Percentiles rank a stretch among this genome's conserved stretches.
These are phyloP conservation scores for Diplocarpon mali DNA, from an alignment of 2,329 filamentous ascomycete genomes.

Conservation along the genomic window DNA sequence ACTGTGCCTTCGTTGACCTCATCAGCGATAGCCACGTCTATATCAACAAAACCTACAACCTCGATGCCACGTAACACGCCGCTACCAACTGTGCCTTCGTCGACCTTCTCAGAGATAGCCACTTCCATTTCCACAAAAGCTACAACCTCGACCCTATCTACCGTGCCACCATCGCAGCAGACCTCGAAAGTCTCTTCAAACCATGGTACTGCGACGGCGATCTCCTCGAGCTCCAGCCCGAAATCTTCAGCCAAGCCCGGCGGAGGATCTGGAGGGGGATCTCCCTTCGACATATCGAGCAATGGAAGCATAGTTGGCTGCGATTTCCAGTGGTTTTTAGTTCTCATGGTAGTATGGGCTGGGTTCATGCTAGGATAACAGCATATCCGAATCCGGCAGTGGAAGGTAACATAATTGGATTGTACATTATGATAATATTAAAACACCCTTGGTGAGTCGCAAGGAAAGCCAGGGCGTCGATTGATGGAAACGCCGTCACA, in stretches of 20 bases:
- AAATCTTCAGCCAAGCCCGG: slow-evolving; percentile 3
- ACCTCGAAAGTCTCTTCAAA: slow-evolving; percentile 1
- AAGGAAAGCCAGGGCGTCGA: no score
- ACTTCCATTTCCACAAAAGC: slow-evolving; percentile 3
- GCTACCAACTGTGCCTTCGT: slow-evolving; percentile 1
- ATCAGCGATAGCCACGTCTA: slow-evolving; percentile 1
- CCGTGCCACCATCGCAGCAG: neutral
- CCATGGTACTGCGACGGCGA: neutral
- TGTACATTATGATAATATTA: no score
- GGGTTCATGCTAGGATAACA: slow-evolving; percentile 12
- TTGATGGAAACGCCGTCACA: no score
- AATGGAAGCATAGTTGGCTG: slow-evolving; percentile 5
- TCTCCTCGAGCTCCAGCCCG: slow-evolving; percentile 2
- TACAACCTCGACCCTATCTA: neutral
- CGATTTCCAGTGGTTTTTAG: slow-evolving; percentile 5
- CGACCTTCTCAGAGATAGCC: slow-evolving; percentile 1
- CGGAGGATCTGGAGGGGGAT: slow-evolving; percentile 15
- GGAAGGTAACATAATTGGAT: neutral
- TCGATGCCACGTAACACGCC: neutral
- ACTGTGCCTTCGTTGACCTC: slow-evolving; percentile 5
- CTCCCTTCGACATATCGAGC: slow-evolving; percentile 20
- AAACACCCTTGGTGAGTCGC: no score
- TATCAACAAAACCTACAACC: slow-evolving; percentile 2
- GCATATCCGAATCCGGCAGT: slow-evolving; percentile 7
- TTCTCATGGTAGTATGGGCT: slow-evolving; percentile 7